phyloP scores from a whole-genome alignment of 108 stramenopile genomes.

The Fistulifera pelliculosa region DNA sequence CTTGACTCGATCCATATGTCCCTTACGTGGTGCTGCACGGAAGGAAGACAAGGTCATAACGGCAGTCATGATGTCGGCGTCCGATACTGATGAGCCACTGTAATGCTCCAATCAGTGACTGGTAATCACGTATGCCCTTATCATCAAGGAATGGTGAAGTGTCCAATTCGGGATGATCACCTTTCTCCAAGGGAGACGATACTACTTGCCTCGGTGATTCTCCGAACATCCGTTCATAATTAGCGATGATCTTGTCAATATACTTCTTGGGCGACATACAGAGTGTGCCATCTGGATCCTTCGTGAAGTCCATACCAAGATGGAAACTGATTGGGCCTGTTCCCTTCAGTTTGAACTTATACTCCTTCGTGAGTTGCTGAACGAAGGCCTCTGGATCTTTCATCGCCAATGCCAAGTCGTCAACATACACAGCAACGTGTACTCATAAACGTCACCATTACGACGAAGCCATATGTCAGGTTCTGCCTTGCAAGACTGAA shows the following conservation, averaged over 20 bases:
- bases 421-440: constrained; percentile 24
- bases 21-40: constrained; percentile 6
- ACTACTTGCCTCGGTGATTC: background rate
- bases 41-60: constrained; percentile 12
- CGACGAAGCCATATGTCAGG: constrained; percentile 28
- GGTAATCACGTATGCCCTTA: too few species aligned
- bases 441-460: constrained; percentile 21
- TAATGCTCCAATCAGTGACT: too few species aligned
- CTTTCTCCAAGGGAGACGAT: too few species aligned
- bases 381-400: constrained; percentile 11
- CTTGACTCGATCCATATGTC: constrained; percentile 20
- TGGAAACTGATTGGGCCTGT: too few species aligned
- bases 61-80: constrained; percentile 7
- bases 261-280: too few species aligned
- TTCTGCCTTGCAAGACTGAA: constrained; percentile 20
- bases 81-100: too few species aligned
- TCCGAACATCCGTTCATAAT: background rate
- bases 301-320: background rate
- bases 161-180: background rate
- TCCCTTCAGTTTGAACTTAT: constrained; percentile 22
- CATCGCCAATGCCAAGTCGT: constrained; percentile 15
- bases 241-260: too few species aligned
- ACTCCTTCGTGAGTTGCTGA: background rate
- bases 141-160: background rate
- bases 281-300: constrained; percentile 4